phyloP scores from a whole-genome alignment of 305 asterid genomes.

The Fraxinus floribunda region DNA sequence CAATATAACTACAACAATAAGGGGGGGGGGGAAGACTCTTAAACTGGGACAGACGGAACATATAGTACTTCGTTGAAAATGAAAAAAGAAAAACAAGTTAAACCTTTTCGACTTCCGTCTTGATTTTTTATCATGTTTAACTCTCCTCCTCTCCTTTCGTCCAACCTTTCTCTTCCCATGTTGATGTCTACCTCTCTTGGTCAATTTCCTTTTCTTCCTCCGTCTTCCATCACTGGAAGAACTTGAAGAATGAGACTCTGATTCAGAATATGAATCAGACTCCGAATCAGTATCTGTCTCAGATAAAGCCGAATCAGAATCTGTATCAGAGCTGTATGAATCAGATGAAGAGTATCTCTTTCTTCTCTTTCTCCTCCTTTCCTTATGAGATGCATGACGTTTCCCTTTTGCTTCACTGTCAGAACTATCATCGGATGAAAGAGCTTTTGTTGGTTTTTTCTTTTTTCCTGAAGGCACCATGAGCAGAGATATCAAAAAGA shows the following conservation, averaged over 20 bases:
- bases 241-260: constrained; percentile 67
- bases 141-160: constrained; percentile 43
- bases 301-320: constrained; percentile 61
- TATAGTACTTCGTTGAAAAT: constrained; percentile 14
- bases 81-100: constrained; percentile 16
- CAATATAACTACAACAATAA: not conserved
- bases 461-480: constrained; percentile 51
- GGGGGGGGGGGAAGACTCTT: not conserved
- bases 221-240: constrained; percentile 82
- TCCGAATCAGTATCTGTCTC: constrained; percentile 59
- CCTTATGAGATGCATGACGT: constrained; percentile 43
- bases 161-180: constrained; percentile 48
- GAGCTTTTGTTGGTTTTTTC: constrained; percentile 42
- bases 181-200: constrained; percentile 48
- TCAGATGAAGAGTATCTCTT: constrained; percentile 72
- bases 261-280: constrained; percentile 55
- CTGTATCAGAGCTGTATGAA: constrained; percentile 69
- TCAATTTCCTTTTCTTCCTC: constrained; percentile 64
- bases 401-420: constrained; percentile 49
- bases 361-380: constrained; percentile 59
- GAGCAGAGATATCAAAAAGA: constrained; percentile 27
- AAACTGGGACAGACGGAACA: not conserved
- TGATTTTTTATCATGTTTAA: constrained; percentile 42
- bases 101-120: constrained; percentile 49
- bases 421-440: constrained; percentile 46